These are phyloP conservation scores for Cyberlindnera americana DNA, from an alignment of 805 yeast genomes.

Conservation along the genomic window DNA sequence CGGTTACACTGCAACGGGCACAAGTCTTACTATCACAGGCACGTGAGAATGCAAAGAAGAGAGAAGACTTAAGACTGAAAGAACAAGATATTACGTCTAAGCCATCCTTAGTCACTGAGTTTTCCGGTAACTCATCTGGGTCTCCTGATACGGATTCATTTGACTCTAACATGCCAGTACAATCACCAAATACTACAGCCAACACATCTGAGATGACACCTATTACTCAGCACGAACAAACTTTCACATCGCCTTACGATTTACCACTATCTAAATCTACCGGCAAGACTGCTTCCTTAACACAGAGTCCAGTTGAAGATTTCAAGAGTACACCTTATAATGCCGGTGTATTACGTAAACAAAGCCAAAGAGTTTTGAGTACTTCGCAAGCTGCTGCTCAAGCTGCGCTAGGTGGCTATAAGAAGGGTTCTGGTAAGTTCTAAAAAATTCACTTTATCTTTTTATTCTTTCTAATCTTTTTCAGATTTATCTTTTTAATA, in stretches of 20 bases:
- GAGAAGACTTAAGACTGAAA: slow-evolving; percentile 40
- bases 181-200: slow-evolving; percentile 36
- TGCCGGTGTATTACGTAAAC: slow-evolving; percentile 21
- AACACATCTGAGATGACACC: slow-evolving; percentile 36
- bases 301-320: slow-evolving; percentile 23
- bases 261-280: slow-evolving; percentile 42
- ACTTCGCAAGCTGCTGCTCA: slow-evolving; percentile 22
- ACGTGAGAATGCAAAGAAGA: slow-evolving; percentile 63
- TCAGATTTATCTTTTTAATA: not conserved
- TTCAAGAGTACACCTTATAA: slow-evolving; percentile 25
- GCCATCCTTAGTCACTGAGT: slow-evolving; percentile 17
- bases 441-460: not conserved
- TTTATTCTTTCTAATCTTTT: not conserved
- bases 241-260: slow-evolving; percentile 63
- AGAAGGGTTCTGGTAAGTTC: slow-evolving; percentile 7
- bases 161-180: slow-evolving; percentile 25
- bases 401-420: slow-evolving; percentile 13
- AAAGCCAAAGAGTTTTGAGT: slow-evolving; percentile 18
- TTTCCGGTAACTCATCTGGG: slow-evolving; percentile 31
- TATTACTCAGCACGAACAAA: slow-evolving; percentile 23
- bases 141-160: slow-evolving; percentile 30
- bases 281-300: slow-evolving; percentile 36
- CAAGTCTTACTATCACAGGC: slow-evolving; percentile 83
- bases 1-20: slow-evolving; percentile 82
- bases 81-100: slow-evolving; percentile 15